Evolutionary conservation across 1,284 basidiomycete genomes (phyloP), one percentile per base, ranked within the genome.

Genomic region (Bjerkandera adusta): DNA sequence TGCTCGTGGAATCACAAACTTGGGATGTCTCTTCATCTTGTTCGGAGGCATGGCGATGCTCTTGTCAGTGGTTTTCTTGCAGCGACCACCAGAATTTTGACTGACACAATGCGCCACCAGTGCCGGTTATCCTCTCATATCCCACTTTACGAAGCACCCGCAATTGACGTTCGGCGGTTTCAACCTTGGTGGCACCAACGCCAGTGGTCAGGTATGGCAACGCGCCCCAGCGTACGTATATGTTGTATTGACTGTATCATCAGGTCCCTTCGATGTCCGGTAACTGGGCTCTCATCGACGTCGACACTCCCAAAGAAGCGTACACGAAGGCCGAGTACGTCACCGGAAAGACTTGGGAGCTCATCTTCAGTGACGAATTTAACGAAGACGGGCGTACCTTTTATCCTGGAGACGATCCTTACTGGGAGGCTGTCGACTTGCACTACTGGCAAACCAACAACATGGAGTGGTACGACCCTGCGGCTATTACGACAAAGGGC

Each of bases 101-200:
- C 42, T 24, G 15, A 25, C 15, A 15, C 26, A 22, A 1, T 18
- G 8, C 13, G 2, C 21, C n/a, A 36, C 12, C 44, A 62, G 60
- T 48, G 73, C 68, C 4, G 77, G 70, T 4, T 80, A 76, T 50
- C 78, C 77, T 4, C 69, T 81, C 56, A 64, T 78, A 45, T 56
- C 75, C 24, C 83, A 78, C 57, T 71, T 77, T 49, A 72, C 67
- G 16, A 62, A 59, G 8, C 53, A 65, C 20, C 50, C 51, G 27
- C 52, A 56, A 18, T 65, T 69, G 4, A 70, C 51, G 21, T 58
- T 63, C 22, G 68, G 70, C 32, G 79, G 77, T 0, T 83, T 77
- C 63, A 86, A 87, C 58, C 59, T 89, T 30, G 89, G 89, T 26
- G 88, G 88, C 7, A 81, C 71, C 27, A 91, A 90, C 58, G 78